phyloP scores from a whole-genome alignment of 805 yeast genomes.

The Clavispora carvajalis region DNA sequence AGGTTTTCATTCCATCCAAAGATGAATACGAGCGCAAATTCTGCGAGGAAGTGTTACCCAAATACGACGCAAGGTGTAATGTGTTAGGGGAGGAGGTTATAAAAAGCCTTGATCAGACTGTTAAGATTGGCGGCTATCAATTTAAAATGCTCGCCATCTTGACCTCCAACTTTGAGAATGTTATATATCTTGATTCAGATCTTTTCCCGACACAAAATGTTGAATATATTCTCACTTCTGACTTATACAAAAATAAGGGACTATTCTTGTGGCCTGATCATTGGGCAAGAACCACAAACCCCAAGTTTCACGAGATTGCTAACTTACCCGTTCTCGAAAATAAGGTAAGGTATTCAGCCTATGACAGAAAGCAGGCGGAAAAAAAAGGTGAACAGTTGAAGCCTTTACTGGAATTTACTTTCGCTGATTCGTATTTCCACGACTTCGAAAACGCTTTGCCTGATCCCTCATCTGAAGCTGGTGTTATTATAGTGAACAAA shows the following conservation, averaged over 20 bases:
- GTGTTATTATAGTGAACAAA: constrained; percentile 61
- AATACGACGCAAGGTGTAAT: constrained; percentile 42
- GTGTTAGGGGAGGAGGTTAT: constrained; percentile 30
- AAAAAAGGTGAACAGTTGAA: constrained; percentile 25
- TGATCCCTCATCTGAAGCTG: constrained; percentile 66
- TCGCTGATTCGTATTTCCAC: constrained; percentile 43
- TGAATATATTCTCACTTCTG: constrained; percentile 43
- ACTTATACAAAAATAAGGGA: constrained; percentile 41
- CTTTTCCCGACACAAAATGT: constrained; percentile 40
- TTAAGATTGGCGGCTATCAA: constrained; percentile 43
- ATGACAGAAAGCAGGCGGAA: constrained; percentile 31
- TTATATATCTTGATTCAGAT: constrained; percentile 48
- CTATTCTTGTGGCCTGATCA: constrained; percentile 65
- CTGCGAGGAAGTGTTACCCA: constrained; percentile 41
- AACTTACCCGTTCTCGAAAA: constrained; percentile 27
- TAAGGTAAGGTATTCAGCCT: constrained; percentile 28
- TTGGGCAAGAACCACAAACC: constrained; percentile 66
- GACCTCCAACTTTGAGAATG: constrained; percentile 50
- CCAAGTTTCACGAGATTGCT: constrained; percentile 53
- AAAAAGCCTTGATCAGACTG: constrained; percentile 8
- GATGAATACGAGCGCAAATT: constrained; percentile 43
- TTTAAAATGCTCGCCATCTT: constrained; percentile 54
- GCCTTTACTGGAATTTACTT: constrained; percentile 19
- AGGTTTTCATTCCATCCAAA: constrained; percentile 41
- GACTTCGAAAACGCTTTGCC: constrained; percentile 61